Conservation (phyloP, 2,329 filamentous ascomycete genomes). For the Xylaria sp. region DNA sequence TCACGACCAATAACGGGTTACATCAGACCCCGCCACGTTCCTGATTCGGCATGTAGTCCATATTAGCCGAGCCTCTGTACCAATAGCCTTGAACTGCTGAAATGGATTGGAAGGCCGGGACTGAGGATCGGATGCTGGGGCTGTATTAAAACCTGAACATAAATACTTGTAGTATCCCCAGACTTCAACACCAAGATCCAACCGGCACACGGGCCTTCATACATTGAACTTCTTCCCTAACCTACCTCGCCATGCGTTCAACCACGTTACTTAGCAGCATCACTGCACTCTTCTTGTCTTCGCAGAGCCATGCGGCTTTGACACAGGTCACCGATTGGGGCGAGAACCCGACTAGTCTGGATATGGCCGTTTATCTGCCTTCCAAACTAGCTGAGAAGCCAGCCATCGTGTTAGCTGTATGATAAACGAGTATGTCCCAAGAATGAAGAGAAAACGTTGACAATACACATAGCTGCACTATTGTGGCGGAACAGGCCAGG, state of each 20-base stretch:
- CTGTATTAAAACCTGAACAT: slow-evolving; percentile 7
- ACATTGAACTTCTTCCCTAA: background rate
- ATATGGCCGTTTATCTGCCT: slow-evolving; percentile 24
- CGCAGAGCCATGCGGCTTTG: slow-evolving; percentile 18
- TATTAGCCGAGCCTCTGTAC: slow-evolving; percentile 22
- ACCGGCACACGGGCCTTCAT: too few species aligned
- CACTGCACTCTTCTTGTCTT: slow-evolving; percentile 8
- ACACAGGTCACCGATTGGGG: slow-evolving; percentile 20
- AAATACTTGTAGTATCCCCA: slow-evolving; percentile 2
- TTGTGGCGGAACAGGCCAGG: slow-evolving; percentile 21
- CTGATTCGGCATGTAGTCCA: slow-evolving; percentile 4
- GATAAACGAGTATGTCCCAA: background rate
- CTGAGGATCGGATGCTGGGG: too few species aligned
- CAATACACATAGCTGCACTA: slow-evolving; percentile 21
- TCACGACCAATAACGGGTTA: slow-evolving; percentile 15
- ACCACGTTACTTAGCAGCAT: slow-evolving; percentile 2
- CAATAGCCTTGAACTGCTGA: slow-evolving; percentile 4
- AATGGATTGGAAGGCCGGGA: too few species aligned
- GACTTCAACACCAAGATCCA: background rate
- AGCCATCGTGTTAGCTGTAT: slow-evolving; percentile 27
- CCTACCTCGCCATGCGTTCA: slow-evolving; percentile 10
- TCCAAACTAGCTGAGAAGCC: slow-evolving; percentile 16
- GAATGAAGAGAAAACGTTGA: background rate
- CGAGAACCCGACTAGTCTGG: slow-evolving; percentile 25
- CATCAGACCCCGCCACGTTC: slow-evolving; percentile 8